Percentiles rank a stretch among this genome's conserved stretches.
Evolutionary conservation across 495 filamentous ascomycete genomes (phyloP).

Genomic region (Paragyromitra xinjiangensis): DNA sequence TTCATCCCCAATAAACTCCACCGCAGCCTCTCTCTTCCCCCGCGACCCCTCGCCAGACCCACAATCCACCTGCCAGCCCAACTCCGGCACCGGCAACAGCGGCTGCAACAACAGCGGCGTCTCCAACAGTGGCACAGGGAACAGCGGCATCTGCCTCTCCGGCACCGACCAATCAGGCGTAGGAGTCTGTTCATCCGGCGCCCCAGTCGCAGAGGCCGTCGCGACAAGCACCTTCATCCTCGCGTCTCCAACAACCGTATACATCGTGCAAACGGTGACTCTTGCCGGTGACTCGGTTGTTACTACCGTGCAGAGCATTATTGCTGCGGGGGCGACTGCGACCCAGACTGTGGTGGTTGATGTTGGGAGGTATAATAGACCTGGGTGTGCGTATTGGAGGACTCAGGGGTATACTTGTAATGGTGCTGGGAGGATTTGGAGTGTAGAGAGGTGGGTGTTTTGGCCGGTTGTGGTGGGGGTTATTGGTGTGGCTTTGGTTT

Average conservation of each 20-base stretch:
- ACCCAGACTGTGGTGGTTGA: conserved; percentile 49
- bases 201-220: conserved; percentile 22
- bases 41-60: conserved; percentile 25
- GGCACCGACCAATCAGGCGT: conserved; percentile 50
- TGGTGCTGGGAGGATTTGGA: conserved; percentile 21
- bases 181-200: conserved; percentile 39
- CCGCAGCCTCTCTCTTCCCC: conserved; percentile 4
- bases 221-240: conserved; percentile 37
- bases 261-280: conserved; percentile 46
- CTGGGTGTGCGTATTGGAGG: conserved; percentile 54
- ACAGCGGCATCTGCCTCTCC: conserved; percentile 47
- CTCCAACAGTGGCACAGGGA: conserved; percentile 51
- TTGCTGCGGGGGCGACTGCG: conserved; percentile 42
- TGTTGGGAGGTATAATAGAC: conserved; percentile 39
- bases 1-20: background rate
- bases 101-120: conserved; percentile 53
- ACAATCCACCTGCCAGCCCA: conserved; percentile 46
- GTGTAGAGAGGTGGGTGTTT: conserved; percentile 29
- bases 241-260: conserved; percentile 34
- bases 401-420: conserved; percentile 54
- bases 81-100: conserved; percentile 52
- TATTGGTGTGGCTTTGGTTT: conserved; percentile 23
- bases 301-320: conserved; percentile 49
- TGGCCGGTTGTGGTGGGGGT: conserved; percentile 33
- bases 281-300: conserved; percentile 21